Evolutionary conservation across 1,284 basidiomycete species (phyloP), one percentile per base, ranked within the genome.

Genomic region (Pyrrhoderma noxium): DNA sequence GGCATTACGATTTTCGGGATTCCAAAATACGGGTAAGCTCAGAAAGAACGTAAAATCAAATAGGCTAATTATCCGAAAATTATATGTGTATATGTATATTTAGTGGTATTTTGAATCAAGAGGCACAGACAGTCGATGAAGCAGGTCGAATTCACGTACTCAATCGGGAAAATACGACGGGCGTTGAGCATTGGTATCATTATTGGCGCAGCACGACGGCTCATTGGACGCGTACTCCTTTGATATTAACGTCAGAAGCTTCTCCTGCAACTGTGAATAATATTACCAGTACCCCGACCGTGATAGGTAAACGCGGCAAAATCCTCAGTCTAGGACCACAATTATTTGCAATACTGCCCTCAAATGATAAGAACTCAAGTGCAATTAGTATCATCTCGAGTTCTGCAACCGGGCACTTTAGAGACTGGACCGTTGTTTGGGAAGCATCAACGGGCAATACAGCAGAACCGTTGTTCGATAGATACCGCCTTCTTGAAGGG

Each of bases 41-140:
- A n/a, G n/a, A n/a, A n/a, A n/a, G n/a, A n/a, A n/a, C n/a, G n/a
- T 19, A n/a, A n/a, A n/a, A n/a, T n/a, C n/a, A n/a, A n/a, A n/a
- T n/a, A 42, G 45, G 38, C 18, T 18, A 14, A 19, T 9, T 16
- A 16, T n/a, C n/a, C n/a, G n/a, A n/a, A n/a, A n/a, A n/a, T n/a
- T n/a, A n/a, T n/a, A n/a, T 36, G 35, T 8, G 1, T 16, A 2
- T 2, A 45, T 1, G 16, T 14, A 34, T 35, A 31, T 16, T 11
- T 2, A 70, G 70, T 2, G 71, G 71, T 0, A 72, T 74, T 25
- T 56, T 73, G 21, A 74, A 73, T 52, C 70, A 73, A 56, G 70
- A 73, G 58, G 65, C 69, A 0, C 72, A 72, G 49, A 67, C 66
- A 5, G 58, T 73, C 13, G 70, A 70, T 47, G 47, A 47, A 8